Percentiles rank a stretch among this genome's conserved stretches.
These are phyloP conservation scores for Chrysoporthe puriensis DNA, from an alignment of 2,329 filamentous ascomycete genomes.

Conservation along the genomic window DNA sequence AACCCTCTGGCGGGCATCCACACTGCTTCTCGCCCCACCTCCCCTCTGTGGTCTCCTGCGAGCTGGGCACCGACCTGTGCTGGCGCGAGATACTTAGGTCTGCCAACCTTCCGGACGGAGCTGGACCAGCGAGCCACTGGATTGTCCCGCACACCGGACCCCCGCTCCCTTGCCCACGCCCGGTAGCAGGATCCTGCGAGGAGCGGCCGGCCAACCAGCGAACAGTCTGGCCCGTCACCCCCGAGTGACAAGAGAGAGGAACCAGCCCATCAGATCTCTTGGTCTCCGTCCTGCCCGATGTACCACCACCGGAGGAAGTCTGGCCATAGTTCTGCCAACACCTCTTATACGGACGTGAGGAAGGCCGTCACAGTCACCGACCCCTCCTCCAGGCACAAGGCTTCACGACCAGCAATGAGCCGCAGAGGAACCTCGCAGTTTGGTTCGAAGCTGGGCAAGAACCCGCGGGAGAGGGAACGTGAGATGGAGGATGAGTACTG, in stretches of 20 bases:
- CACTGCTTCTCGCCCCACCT: constrained; percentile 11
- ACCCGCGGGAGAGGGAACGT: constrained; percentile 54
- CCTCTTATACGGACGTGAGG: constrained; percentile 59
- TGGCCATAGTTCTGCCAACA: constrained; percentile 55
- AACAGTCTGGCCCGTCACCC: constrained; percentile 22
- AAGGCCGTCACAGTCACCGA: constrained; percentile 53
- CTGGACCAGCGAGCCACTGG: constrained; percentile 15
- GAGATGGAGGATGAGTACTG: constrained; percentile 53
- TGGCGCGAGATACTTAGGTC: constrained; percentile 3
- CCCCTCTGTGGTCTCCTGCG: constrained; percentile 13
- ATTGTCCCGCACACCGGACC: constrained; percentile 22
- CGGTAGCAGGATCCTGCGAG: constrained; percentile 17
- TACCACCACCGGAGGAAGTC: constrained; percentile 62
- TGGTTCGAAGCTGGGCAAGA: constrained; percentile 52
- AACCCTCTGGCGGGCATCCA: constrained; percentile 17
- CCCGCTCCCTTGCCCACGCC: constrained; percentile 26
- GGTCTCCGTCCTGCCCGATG: constrained; percentile 43
- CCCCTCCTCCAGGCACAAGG: constrained; percentile 48
- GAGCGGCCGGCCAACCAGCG: constrained; percentile 24
- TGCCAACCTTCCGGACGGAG: constrained; percentile 9
- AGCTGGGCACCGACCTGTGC: constrained; percentile 19
- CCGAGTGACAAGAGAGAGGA: constrained; percentile 9
- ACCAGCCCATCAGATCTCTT: constrained; percentile 16
- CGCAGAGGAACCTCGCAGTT: constrained; percentile 46
- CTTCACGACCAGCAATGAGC: constrained; percentile 47